Percentiles rank a stretch among this genome's conserved stretches.
phyloP scores from a whole-genome alignment of 2,329 filamentous ascomycete species.

The Penicillium sp. region DNA sequence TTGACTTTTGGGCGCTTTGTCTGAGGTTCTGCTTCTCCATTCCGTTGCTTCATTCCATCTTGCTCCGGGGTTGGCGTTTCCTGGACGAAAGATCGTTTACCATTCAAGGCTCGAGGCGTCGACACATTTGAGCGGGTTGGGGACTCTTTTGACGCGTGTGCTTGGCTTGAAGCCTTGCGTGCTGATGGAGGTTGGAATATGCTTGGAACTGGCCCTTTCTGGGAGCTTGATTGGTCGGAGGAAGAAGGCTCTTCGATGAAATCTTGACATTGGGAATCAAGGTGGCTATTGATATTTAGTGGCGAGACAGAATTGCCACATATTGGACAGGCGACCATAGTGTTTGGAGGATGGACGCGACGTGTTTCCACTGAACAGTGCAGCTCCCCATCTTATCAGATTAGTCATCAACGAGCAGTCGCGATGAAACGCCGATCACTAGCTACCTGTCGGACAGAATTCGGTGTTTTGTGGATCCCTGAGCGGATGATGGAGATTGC shows the following conservation, averaged over 20 bases:
- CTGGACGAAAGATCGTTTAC: slow-evolving; percentile 31
- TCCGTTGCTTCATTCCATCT: slow-evolving; percentile 21
- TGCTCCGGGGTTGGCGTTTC: slow-evolving; percentile 20
- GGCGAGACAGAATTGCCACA: slow-evolving; percentile 57
- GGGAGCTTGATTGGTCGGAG: slow-evolving; percentile 29
- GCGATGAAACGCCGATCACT: too few relatives aligned
- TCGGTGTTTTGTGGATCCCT: too few relatives aligned
- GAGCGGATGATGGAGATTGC: too few relatives aligned
- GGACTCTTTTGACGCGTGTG: slow-evolving; percentile 20
- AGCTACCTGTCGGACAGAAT: too few relatives aligned
- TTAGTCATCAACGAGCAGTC: too few relatives aligned
- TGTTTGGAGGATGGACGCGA: slow-evolving; percentile 1
- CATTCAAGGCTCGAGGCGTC: slow-evolving; percentile 24
- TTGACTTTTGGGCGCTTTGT: slow-evolving; percentile 62
- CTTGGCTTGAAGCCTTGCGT: slow-evolving; percentile 36
- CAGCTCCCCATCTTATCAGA: too few relatives aligned
- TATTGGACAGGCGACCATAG: slow-evolving; percentile 69
- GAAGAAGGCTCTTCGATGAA: slow-evolving; percentile 52
- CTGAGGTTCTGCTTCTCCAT: slow-evolving; percentile 35
- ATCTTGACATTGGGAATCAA: slow-evolving; percentile 73
- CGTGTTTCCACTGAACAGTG: neutral
- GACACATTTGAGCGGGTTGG: slow-evolving; percentile 23
- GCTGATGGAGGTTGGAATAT: slow-evolving; percentile 53
- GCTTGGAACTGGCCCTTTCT: slow-evolving; percentile 43
- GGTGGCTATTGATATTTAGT: slow-evolving; percentile 74